Conservation (phyloP, 1,284 basidiomycete genomes). For the Rhodotorula mucilaginosa region DNA sequence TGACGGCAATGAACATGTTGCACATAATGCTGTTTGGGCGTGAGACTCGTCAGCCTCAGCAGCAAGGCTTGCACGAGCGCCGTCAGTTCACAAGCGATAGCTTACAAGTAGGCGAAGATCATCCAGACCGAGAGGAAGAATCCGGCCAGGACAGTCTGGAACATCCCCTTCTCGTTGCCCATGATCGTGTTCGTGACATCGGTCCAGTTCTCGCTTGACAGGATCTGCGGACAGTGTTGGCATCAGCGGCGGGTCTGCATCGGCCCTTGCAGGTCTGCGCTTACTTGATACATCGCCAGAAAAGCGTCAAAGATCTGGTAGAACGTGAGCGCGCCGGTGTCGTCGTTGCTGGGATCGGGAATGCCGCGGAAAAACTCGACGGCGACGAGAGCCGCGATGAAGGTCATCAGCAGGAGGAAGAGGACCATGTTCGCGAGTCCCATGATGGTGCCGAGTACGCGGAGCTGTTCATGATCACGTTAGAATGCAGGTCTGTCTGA, state of each 20-base stretch:
- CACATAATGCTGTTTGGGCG: constrained; percentile 73
- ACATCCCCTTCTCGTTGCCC: constrained; percentile 58
- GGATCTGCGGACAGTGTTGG: constrained; percentile 52
- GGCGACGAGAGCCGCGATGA: constrained; percentile 69
- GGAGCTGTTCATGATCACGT: constrained; percentile 57
- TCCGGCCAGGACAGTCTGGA: constrained; percentile 71
- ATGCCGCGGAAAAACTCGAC: constrained; percentile 68
- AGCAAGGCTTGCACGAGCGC: constrained; percentile 1
- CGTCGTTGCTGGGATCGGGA: constrained; percentile 49
- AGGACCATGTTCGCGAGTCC: constrained; percentile 91
- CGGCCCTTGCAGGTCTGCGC: background rate
- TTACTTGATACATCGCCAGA: constrained; percentile 2
- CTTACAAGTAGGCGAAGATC: constrained; percentile 69
- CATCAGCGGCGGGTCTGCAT: background rate
- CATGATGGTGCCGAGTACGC: constrained; percentile 88
- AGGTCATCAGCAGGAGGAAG: constrained; percentile 87
- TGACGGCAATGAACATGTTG: constrained; percentile 97
- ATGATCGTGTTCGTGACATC: constrained; percentile 71
- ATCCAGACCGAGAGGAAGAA: constrained; percentile 84
- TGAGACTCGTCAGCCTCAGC: background rate
- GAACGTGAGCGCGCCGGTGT: constrained; percentile 67
- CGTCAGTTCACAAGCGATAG: background rate
- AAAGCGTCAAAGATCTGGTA: constrained; percentile 55
- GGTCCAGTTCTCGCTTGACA: constrained; percentile 95
- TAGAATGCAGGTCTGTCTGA: constrained; percentile 8